Base-by-base conservation (phyloP, 768 basidiomycete species). In the Cyathus striatus region DNA sequence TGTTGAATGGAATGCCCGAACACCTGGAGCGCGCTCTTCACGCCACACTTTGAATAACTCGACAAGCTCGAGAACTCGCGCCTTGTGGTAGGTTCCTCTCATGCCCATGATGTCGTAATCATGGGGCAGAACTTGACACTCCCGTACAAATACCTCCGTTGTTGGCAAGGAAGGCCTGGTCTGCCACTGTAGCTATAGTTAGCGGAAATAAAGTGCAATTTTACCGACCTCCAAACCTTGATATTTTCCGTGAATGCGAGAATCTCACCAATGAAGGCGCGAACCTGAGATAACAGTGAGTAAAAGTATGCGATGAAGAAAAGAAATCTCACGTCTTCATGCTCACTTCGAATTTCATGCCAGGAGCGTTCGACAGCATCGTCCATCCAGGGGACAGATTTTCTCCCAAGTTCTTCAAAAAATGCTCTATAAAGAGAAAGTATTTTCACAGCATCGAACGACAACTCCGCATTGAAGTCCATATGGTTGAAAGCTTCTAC, bases 381-480 rank as follows among this genome's bases (percentile, higher is more conserved):
- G 43, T 88, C 78, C 5, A 75, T 67, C 91, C 91, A 94, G 1
- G 87, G 73, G 6, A 73, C 63, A 56, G 91, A 94, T 50, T 89
- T 88, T 72, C 90, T 83, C 13, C 81, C 81, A 4, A 90, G 69
- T 43, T 81, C 81, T 54, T 86, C 79, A 47, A 84, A 83, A 51
- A 87, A 78, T 0, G 80, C 77, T 18, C 83, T 70, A 64, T 83
- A 81, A 44, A 89, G 70, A 16, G 79, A 75, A 6, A 85, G 65
- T 17, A 80, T 67, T 52, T 90, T 87, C 30, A 83, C 70, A 5
- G 81, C 79, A 54, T 90, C 87, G 57, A 91, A 88, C 5, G 91
- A 84, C 27, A 88, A 81, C 56, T 91, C 89, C 16, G 79, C 74
- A 49, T 86, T 81, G 63, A 83, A 91, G 54, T 96, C 91, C 26